Evolutionary conservation across 169 alveolate species (phyloP).

Genomic region (Theileria equi): DNA sequence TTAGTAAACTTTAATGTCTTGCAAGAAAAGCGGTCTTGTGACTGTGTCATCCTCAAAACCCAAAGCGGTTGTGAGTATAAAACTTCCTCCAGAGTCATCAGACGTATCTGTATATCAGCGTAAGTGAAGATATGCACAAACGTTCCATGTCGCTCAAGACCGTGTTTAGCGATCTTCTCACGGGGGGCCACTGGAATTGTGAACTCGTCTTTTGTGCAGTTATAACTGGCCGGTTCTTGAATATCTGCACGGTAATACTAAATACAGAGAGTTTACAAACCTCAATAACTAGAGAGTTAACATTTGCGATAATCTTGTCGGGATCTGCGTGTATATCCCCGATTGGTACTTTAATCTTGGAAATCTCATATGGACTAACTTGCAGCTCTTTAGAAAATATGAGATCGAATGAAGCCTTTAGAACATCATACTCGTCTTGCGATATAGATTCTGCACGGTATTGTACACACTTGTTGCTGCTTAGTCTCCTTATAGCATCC

Average conservation of each 20-base stretch:
- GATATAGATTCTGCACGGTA: constrained; percentile 64
- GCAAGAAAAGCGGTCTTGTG: no score
- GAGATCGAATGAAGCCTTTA: no score
- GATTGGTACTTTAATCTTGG: constrained; percentile 33
- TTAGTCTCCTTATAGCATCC: constrained; percentile 61
- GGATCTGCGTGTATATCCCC: constrained; percentile 14
- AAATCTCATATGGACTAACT: constrained; percentile 15
- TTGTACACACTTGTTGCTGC: constrained; percentile 68
- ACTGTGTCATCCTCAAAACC: constrained; percentile 6
- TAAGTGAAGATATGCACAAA: background rate
- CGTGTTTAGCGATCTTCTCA: constrained; percentile 3
- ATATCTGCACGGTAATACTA: background rate
- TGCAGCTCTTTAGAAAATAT: no score
- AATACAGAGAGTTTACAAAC: constrained; percentile 2
- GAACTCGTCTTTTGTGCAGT: background rate
- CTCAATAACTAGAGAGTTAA: constrained; percentile 17
- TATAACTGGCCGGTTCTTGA: constrained; percentile 24
- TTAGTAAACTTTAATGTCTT: no score
- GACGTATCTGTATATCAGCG: background rate
- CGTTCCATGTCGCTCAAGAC: constrained; percentile 12
- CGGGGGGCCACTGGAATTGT: constrained; percentile 53
- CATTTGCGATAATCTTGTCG: constrained; percentile 2
- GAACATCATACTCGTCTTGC: constrained; percentile 2
- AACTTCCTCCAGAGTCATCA: background rate
- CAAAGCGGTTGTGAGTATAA: constrained; percentile 21